Evolutionary conservation across 805 yeast genomes (phyloP).

Genomic region (Starmerella powellii): DNA sequence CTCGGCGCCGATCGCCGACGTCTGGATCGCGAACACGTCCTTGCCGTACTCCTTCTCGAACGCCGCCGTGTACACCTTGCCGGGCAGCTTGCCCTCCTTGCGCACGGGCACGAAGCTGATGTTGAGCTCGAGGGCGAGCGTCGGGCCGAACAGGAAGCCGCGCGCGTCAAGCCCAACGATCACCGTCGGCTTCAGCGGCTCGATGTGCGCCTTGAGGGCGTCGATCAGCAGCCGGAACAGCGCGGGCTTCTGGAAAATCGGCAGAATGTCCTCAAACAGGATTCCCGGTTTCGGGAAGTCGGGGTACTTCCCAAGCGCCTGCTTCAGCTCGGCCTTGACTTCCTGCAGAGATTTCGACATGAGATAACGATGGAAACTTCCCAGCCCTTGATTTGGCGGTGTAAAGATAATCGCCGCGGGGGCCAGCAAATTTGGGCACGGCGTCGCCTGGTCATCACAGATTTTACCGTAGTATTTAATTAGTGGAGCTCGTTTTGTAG

Average conservation of each 20-base stretch:
- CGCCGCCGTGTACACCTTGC: slow-evolving; percentile 56
- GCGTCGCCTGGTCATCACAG: too few species aligned
- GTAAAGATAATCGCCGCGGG: too few species aligned
- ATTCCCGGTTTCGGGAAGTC: slow-evolving; percentile 91
- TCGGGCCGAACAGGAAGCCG: slow-evolving; percentile 93
- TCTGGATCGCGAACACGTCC: slow-evolving; percentile 82
- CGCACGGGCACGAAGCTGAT: slow-evolving; percentile 93
- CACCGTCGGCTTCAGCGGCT: slow-evolving; percentile 57
- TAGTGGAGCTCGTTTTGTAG: too few species aligned
- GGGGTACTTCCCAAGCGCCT: slow-evolving; percentile 53
- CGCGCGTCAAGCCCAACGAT: slow-evolving; percentile 92
- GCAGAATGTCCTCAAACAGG: slow-evolving; percentile 89
- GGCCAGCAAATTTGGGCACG: background rate
- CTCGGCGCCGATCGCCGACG: slow-evolving; percentile 64
- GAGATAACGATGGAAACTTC: background rate
- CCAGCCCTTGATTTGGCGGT: too few species aligned
- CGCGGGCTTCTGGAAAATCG: slow-evolving; percentile 74
- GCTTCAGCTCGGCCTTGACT: slow-evolving; percentile 23
- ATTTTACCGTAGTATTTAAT: too few species aligned
- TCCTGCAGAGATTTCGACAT: slow-evolving; percentile 10
- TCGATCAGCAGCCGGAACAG: slow-evolving; percentile 68
- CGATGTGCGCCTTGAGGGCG: slow-evolving; percentile 67
- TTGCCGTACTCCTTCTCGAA: slow-evolving; percentile 85
- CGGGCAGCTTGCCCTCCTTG: slow-evolving; percentile 92
- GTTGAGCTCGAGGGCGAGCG: slow-evolving; percentile 76